Evolutionary conservation across 2,329 filamentous ascomycete genomes (phyloP).

Genomic region (Pestalotiopsis sp.): DNA sequence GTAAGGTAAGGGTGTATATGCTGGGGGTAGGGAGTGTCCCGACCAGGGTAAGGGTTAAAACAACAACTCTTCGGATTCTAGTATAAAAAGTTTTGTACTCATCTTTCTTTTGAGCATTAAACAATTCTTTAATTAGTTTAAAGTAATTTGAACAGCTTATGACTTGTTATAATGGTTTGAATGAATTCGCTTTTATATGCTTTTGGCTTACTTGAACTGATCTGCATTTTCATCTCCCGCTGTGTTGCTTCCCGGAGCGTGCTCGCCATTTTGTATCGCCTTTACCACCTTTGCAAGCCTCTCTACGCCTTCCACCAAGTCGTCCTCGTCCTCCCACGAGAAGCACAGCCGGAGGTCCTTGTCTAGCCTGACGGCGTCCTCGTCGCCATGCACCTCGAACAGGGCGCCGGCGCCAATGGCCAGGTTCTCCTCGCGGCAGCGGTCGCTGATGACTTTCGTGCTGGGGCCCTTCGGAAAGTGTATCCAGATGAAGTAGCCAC

Average conservation of each 20-base stretch:
- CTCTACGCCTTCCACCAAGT: constrained; percentile 68
- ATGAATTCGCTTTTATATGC: not conserved
- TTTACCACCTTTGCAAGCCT: constrained; percentile 56
- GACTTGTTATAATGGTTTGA: too few species aligned
- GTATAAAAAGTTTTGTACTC: too few species aligned
- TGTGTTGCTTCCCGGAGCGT: not conserved
- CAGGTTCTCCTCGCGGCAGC: constrained; percentile 65
- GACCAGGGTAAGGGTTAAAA: too few species aligned
- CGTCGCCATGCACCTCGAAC: constrained; percentile 69
- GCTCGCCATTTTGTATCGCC: constrained; percentile 4
- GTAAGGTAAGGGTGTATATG: too few species aligned
- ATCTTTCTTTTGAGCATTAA: too few species aligned
- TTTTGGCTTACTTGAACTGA: not conserved
- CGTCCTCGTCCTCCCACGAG: constrained; percentile 70
- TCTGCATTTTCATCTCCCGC: not conserved
- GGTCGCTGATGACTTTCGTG: constrained; percentile 57
- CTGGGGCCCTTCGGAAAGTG: constrained; percentile 58
- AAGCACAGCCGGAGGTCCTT: constrained; percentile 69
- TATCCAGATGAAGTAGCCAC: constrained; percentile 89
- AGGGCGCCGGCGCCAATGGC: constrained; percentile 69
- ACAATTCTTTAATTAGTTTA: too few species aligned
- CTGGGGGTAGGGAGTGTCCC: too few species aligned
- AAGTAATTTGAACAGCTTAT: too few species aligned
- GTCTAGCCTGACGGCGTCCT: constrained; percentile 57
- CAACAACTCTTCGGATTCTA: too few species aligned